A percentile compares a stretch with the other conserved stretches of the same genome.
Evolutionary conservation across 805 yeast species (phyloP).

Genomic region (Suhomyces prunicola): DNA sequence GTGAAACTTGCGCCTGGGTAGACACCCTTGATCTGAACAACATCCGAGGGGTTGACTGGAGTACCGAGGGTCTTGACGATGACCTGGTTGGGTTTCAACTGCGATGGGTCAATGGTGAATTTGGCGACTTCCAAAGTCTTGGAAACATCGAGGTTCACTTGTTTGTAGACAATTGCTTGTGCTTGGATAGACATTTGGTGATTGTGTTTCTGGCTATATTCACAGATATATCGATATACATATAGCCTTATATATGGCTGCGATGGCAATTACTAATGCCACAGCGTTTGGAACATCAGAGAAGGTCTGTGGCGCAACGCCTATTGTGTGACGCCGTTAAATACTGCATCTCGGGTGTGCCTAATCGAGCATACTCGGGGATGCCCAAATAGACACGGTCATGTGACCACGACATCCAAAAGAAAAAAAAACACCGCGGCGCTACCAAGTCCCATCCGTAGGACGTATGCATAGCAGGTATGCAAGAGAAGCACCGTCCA

Average conservation of each 20-base stretch:
- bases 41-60: slow-evolving; percentile 89
- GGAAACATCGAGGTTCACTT: slow-evolving; percentile 18
- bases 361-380: neutral
- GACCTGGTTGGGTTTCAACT: slow-evolving; percentile 36
- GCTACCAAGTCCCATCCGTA: no score
- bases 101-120: slow-evolving; percentile 20
- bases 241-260: neutral
- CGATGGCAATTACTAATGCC: neutral
- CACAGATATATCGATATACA: no score
- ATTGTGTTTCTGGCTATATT: neutral
- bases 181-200: slow-evolving; percentile 14
- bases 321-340: neutral
- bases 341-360: neutral
- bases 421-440: no score
- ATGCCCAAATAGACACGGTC: neutral
- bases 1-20: slow-evolving; percentile 68
- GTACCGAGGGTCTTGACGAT: slow-evolving; percentile 70
- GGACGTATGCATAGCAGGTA: no score
- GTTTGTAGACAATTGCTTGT: slow-evolving; percentile 24
- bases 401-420: neutral
- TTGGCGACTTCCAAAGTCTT: slow-evolving; percentile 18
- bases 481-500: no score
- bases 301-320: neutral
- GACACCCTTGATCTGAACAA: slow-evolving; percentile 81
- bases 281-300: neutral